Base-by-base conservation (phyloP, 352 stramenopile species). In the Phytophthora vignae region DNA sequence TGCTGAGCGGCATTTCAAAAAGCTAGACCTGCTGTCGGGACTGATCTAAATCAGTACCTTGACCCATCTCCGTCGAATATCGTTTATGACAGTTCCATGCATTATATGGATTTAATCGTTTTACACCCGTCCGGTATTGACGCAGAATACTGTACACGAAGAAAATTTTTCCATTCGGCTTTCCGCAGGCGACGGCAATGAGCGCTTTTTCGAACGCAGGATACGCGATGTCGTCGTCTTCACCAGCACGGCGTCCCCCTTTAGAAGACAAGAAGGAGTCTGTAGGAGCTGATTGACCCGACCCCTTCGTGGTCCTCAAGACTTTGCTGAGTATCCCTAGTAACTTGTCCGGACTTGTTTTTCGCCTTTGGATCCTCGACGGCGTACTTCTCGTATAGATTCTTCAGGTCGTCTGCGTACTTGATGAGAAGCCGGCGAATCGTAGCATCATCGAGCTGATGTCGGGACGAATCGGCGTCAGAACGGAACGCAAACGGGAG, bases 151-250 rank as follows among this genome's bases (percentile, higher is more conserved):
- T n/a, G n/a, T n/a, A n/a, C n/a, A n/a, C n/a, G n/a, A n/a, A n/a
- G n/a, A n/a, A 93, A 94, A 94, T 62, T 91, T 93, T 44, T 93
- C 84, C 1, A 92, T 69, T 17, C 87, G 83, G 50, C 22, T n/a
- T n/a, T n/a, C n/a, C 85, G 71, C 87, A 93, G 36, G 87, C 85
- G 22, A 91, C 78, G 42, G 82, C 85, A 58, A 92, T 76, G 60
- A 93, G 76, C 4, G 83, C 77, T 66, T 94, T 85, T 50, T 94
- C 78, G 49, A 93, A 94, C 63, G 84, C 78, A 12, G 84, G 72
- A 61, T 87, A 93, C 40, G 71, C 68, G 12, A 94, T 61, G 19
- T 91, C 87, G 38, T 90, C 79, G 15, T 87, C 80, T 55, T 88
- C 81, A 11, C 59, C 52, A 42, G 77, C 50, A 6, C 69, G 65